These are phyloP conservation scores for Herpetomonas muscarum DNA, from an alignment of 208 protist genomes.

Conservation along the genomic window DNA sequence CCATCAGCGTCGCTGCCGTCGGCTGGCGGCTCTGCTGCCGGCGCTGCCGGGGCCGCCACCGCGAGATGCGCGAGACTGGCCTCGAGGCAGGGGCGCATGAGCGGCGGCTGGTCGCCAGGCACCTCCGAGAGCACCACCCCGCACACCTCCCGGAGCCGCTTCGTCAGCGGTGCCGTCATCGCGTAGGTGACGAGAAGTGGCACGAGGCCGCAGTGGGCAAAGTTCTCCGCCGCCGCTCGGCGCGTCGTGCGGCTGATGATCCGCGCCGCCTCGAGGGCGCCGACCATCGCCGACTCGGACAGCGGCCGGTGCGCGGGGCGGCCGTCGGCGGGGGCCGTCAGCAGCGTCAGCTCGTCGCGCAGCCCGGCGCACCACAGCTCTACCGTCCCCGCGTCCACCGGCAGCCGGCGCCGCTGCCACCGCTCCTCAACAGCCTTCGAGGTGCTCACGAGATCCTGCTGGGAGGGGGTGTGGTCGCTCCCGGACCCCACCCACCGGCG, in stretches of 20 bases:
- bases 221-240: slow-evolving; percentile 12
- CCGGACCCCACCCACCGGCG: slow-evolving; percentile 46
- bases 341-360: slow-evolving; percentile 22
- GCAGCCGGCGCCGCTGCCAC: slow-evolving; percentile 26
- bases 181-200: slow-evolving; percentile 33
- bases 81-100: slow-evolving; percentile 25
- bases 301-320: slow-evolving; percentile 21
- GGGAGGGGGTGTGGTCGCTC: slow-evolving; percentile 37
- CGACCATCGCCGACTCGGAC: slow-evolving; percentile 49
- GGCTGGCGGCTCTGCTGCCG: background rate
- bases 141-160: slow-evolving; percentile 27
- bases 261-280: slow-evolving; percentile 37
- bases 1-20: background rate
- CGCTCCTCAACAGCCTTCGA: slow-evolving; percentile 48
- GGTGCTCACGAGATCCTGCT: slow-evolving; percentile 44
- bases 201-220: slow-evolving; percentile 21
- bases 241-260: slow-evolving; percentile 26
- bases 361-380: slow-evolving; percentile 34
- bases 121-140: slow-evolving; percentile 23
- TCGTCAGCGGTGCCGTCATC: slow-evolving; percentile 26
- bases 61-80: background rate
- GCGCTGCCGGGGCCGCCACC: background rate
- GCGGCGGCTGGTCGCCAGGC: slow-evolving; percentile 16
- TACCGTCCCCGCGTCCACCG: slow-evolving; percentile 21
- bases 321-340: background rate